Base-by-base conservation (phyloP, 1,284 basidiomycete species). In the Takashimella tepidaria region DNA sequence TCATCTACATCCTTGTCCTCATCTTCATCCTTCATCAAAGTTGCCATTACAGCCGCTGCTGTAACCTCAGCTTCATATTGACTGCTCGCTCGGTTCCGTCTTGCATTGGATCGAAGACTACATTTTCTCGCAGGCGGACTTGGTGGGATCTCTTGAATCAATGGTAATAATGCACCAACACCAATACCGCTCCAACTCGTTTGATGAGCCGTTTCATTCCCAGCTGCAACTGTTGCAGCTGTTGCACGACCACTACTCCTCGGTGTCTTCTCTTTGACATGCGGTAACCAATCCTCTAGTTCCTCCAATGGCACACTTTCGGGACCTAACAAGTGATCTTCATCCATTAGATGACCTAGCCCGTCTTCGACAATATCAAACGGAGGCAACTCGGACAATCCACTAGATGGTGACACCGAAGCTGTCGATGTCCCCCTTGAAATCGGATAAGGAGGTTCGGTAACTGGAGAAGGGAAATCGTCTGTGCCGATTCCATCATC, bases 271-370 rank as follows among this genome's bases (percentile, higher is more conserved):
- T 48, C 49, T 6, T 22, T 19, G 19, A 44, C 48, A n/a, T 25
- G 37, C 2, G 67, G 63, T 40, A 72, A 55, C 67, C 67, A 68
- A n/a, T 64, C 66, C 48, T 73, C 71, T 3, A 74, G 58, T 53
- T 74, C 72, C 20, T 74, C 72, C 22, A 74, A 47, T 11, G 55
- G 59, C 20, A 74, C 53, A 50, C 69, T 72, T 59, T 74, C 72
- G 2, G 72, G 72, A 6, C 72, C 72, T 6, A 65, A 42, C 19
- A 71, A 53, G 10, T 43, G 37, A 26, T 50, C 55, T 25, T 41
- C 48, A 45, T 55, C 49, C n/a, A 40, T 25, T n/a, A n/a, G n/a
- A n/a, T n/a, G n/a, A n/a, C n/a, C n/a, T n/a, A n/a, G n/a, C n/a
- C n/a, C n/a, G 8, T 61, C 60, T 5, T 24, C 46, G 3, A 66